Conservation (phyloP, 192 early-diverging fungal species). For the Bifiguratus adelaidae region DNA sequence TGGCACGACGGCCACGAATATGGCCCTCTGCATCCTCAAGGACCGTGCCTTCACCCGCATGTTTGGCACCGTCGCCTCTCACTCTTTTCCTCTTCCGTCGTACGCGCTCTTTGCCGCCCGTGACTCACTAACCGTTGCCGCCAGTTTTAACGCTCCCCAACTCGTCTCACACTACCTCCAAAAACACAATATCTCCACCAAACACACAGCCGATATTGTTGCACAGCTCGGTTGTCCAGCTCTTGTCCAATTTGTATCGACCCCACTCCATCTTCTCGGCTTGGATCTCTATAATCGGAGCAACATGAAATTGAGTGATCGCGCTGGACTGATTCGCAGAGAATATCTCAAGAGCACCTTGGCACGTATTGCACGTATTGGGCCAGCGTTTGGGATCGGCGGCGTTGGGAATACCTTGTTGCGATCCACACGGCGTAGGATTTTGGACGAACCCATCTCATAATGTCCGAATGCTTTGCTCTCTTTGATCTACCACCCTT, state of each 20-base stretch:
- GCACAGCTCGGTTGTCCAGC: slow-evolving; percentile 28
- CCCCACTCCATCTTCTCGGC: slow-evolving; percentile 27
- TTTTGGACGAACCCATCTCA: no score
- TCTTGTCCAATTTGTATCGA: slow-evolving; percentile 21
- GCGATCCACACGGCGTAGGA: not conserved
- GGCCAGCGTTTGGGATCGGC: slow-evolving; percentile 32
- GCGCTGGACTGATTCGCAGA: slow-evolving; percentile 8
- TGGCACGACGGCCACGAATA: slow-evolving; percentile 22
- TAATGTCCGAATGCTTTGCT: no score
- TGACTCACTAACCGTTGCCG: slow-evolving; percentile 27
- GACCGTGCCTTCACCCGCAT: slow-evolving; percentile 31
- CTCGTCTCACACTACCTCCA: slow-evolving; percentile 6
- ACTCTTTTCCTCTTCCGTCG: slow-evolving; percentile 12
- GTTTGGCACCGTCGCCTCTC: slow-evolving; percentile 21
- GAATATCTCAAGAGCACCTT: slow-evolving; percentile 27
- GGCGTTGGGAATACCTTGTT: slow-evolving; percentile 21
- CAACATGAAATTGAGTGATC: not conserved
- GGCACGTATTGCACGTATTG: slow-evolving; percentile 27
- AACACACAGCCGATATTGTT: not conserved
- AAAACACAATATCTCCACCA: not conserved
- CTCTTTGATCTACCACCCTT: no score
- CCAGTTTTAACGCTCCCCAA: slow-evolving; percentile 29
- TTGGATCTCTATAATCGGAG: slow-evolving; percentile 32
- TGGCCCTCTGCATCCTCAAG: slow-evolving; percentile 29
- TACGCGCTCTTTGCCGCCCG: slow-evolving; percentile 27